phyloP scores from a whole-genome alignment of 2,329 filamentous ascomycete species.

The Calonectria pseudoturangicola region DNA sequence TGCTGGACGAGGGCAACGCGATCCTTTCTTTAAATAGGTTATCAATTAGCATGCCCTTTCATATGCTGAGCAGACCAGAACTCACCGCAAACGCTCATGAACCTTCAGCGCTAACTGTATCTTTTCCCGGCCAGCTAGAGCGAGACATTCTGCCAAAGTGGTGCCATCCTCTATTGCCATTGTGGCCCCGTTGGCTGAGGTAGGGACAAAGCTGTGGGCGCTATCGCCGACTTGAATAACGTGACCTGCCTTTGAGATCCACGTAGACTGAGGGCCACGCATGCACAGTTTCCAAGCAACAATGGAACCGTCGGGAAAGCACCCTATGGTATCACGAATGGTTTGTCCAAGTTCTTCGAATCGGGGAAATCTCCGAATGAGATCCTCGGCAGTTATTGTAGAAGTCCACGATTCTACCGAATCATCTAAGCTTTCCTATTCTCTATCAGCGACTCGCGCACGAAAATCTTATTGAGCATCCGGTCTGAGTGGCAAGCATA shows the following conservation, averaged over 20 bases:
- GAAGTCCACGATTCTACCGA: slow-evolving; percentile 8
- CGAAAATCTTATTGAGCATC: neutral
- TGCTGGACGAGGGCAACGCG: neutral
- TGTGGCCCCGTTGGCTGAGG: slow-evolving; percentile 1
- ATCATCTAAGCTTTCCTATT: neutral
- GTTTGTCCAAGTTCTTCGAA: neutral
- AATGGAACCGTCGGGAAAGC: neutral
- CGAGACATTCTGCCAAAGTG: neutral
- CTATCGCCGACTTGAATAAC: slow-evolving; percentile 2
- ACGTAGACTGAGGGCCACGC: neutral
- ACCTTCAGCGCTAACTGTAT: neutral
- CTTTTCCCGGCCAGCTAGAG: neutral
- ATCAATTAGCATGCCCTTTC: neutral
- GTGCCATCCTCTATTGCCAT: slow-evolving; percentile 1
- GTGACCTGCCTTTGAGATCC: neutral
- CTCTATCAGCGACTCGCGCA: neutral
- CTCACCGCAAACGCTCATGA: neutral
- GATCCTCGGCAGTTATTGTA: neutral
- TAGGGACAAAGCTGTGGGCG: slow-evolving; percentile 6
- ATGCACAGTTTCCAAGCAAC: slow-evolving; percentile 9
- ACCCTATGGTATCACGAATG: neutral
- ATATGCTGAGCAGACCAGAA: neutral
- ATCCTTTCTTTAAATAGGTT: neutral
- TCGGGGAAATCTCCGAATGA: neutral
- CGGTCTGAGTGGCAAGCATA: neutral